Evolutionary conservation across 176 grass and related monocot genomes (phyloP), one percentile per base, ranked within the genome.

Genomic region (Calamus simplicifolius): DNA sequence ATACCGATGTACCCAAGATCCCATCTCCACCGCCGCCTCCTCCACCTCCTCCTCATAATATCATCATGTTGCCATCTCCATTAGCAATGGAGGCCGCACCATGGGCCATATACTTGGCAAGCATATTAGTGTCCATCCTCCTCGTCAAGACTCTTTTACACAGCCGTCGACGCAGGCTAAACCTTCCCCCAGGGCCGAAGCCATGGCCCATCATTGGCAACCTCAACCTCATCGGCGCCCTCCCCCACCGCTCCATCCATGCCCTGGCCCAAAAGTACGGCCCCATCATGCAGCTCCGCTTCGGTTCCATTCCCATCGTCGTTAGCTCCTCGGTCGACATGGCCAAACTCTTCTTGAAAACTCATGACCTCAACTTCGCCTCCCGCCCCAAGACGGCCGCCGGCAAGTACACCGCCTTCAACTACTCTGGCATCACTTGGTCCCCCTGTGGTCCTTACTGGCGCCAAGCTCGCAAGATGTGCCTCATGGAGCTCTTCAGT

Each of bases 401-500:
- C 25, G 90, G 85, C 30, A 86, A 71, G 80, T 76, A 86, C 82
- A 84, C 80, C 25, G 81, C 73, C 62, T 95, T 84, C 81, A 84
- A 89, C 77, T 89, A 77, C 80, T 49, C 70, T 15, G 80, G 86
- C 77, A 95, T 95, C 59, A 79, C 68, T 4, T 95, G 85, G 85
- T 81, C 90, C 2, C 77, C 80, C n/a, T 95, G 89, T 56, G 90
- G 76, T 23, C 53, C 80, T 0, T 95, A 95, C 56, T 89, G 82
- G 86, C 77, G 86, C 4, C 77, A 89, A 43, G 86, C 77, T 17
- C 82, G 85, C 23, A 89, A 79, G 77, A 81, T 95, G 70, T 95
- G 90, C 77, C 43, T 95, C 62, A 69, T 84, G 48, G 90, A 95
- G 77, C 82, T 95, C 62, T 89, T 95, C 67, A 86, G 86, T 73